Evolutionary conservation across 2,329 filamentous ascomycete species (phyloP), one percentile per base, ranked within the genome.

Genomic region (Allantophomopsis cytisporea): DNA sequence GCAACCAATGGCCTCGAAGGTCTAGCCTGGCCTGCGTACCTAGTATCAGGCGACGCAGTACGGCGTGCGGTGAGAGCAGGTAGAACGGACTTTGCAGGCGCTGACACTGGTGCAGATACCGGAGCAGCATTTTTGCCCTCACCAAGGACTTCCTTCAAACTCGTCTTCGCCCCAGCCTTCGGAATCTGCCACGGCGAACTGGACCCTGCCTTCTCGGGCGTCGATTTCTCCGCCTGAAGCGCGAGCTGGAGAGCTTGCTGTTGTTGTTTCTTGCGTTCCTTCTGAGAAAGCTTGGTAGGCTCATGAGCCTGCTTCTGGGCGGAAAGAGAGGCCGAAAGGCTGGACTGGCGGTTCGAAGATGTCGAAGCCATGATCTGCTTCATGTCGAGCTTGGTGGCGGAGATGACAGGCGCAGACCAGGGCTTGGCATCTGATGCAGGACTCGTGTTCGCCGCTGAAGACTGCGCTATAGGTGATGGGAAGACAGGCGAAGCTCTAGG

Each of bases 181-280:
- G 72, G 61, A 20, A 69, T 61, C 54, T 86, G 81, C 84, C 84
- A 91, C 0, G 83, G 80, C 4, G 69, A 64, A 18, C 52, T 54
- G n/a, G 64, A 60, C 16, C 56, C 48, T 8, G 54, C 53, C 18
- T 61, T 61, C 39, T 68, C 64, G 64, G 70, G 70, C 2, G 69
- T 62, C 15, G 60, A 58, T 41, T 59, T 60, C 5, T 56, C 53
- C 16, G 58, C 51, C 10, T 50, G 44, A 36, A 57, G 46, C 5
- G 56, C 44, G 38, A 62, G 57, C 47, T 61, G 59, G 7, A 63
- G 58, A 23, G 58, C 60, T 43, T 68, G 61, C 51, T 86, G 80
- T 50, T 86, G 75, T 47, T 87, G 75, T 54, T 75, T 83, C 62
- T 94, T 96, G 16, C 87, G 78, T 57, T 95, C 88, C 54, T 91